A percentile compares a stretch with the other conserved stretches of the same genome.
phyloP scores from a whole-genome alignment of 1,284 basidiomycete species.

The Butyriboletus pseudospeciosus region DNA sequence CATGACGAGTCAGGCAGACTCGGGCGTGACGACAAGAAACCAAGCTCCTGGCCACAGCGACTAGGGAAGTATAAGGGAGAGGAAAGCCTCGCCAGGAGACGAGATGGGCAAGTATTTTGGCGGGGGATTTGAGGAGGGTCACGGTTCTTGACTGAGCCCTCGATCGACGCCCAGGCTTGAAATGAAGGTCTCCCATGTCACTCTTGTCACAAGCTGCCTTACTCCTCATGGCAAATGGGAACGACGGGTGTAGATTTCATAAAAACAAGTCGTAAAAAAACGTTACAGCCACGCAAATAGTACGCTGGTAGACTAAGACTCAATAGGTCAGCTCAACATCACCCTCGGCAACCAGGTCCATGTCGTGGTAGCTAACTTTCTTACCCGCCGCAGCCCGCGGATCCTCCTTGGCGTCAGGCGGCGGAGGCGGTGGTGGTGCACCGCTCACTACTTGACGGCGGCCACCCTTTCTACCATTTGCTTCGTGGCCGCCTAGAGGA shows the following conservation, averaged over 20 bases:
- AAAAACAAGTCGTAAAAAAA: constrained; percentile 18
- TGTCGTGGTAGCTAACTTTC: constrained; percentile 82
- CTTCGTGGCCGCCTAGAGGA: constrained; percentile 38
- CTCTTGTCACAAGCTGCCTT: constrained; percentile 29
- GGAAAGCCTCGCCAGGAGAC: constrained; percentile 29
- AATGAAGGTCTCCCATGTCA: constrained; percentile 30
- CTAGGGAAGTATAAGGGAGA: constrained; percentile 15
- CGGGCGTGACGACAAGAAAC: constrained; percentile 9
- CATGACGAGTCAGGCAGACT: constrained; percentile 19
- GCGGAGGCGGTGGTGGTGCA: constrained; percentile 63
- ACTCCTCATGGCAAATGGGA: constrained; percentile 28
- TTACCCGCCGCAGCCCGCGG: constrained; percentile 78
- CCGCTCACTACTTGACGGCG: constrained; percentile 37
- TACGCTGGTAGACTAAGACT: constrained; percentile 31
- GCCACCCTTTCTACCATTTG: constrained; percentile 38
- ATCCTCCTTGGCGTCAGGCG: constrained; percentile 81
- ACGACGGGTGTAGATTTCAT: constrained; percentile 26
- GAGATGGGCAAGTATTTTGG: constrained; percentile 14
- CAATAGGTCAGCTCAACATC: constrained; percentile 76
- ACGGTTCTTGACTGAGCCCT: constrained; percentile 24
- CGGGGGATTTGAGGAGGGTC: constrained; percentile 13
- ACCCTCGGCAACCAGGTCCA: constrained; percentile 83
- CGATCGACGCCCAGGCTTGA: constrained; percentile 29
- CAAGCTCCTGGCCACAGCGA: constrained; percentile 15
- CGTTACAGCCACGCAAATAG: constrained; percentile 24